A percentile compares a stretch with the other conserved stretches of the same genome.
phyloP scores from a whole-genome alignment of 371 early-diverging fungal species.

The Enteropsectra breve region DNA sequence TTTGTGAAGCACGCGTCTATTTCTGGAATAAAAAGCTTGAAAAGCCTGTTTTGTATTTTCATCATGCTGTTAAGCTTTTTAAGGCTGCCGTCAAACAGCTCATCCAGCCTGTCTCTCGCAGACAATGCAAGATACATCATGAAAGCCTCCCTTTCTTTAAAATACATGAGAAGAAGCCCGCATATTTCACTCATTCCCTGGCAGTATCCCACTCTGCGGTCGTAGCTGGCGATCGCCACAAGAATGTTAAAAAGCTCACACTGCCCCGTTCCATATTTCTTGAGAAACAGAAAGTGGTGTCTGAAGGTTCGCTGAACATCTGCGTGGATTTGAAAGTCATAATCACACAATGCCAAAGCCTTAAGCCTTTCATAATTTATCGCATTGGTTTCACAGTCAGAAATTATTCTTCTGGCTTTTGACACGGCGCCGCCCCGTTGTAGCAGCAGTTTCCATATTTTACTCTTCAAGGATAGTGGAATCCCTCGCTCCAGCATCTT shows the following conservation, averaged over 20 bases:
- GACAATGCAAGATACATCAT: conserved; percentile 48
- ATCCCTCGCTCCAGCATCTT: conserved; percentile 11
- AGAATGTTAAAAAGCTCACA: conserved; percentile 56
- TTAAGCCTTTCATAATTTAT: background rate
- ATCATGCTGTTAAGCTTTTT: conserved; percentile 45
- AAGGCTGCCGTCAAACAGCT: conserved; percentile 58
- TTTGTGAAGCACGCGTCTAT: conserved; percentile 37
- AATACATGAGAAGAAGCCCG: conserved; percentile 58
- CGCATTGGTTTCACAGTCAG: background rate
- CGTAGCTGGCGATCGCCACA: conserved; percentile 57
- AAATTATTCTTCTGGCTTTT: background rate
- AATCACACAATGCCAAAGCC: background rate
- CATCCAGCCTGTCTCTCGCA: conserved; percentile 46
- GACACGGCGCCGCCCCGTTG: background rate
- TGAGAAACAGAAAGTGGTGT: conserved; percentile 32
- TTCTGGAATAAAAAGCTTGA: conserved; percentile 50
- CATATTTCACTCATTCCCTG: conserved; percentile 61
- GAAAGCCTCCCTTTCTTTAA: conserved; percentile 56
- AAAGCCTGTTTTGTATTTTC: conserved; percentile 50
- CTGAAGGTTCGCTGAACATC: conserved; percentile 23
- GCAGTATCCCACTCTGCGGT: conserved; percentile 59
- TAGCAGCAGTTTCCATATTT: conserved; percentile 8
- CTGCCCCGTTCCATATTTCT: conserved; percentile 51
- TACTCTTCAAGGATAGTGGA: conserved; percentile 5
- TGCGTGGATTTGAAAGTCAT: conserved; percentile 24